These are phyloP conservation scores for Xylariaceae sp. DNA, from an alignment of 2,329 filamentous ascomycete species.

Conservation along the genomic window DNA sequence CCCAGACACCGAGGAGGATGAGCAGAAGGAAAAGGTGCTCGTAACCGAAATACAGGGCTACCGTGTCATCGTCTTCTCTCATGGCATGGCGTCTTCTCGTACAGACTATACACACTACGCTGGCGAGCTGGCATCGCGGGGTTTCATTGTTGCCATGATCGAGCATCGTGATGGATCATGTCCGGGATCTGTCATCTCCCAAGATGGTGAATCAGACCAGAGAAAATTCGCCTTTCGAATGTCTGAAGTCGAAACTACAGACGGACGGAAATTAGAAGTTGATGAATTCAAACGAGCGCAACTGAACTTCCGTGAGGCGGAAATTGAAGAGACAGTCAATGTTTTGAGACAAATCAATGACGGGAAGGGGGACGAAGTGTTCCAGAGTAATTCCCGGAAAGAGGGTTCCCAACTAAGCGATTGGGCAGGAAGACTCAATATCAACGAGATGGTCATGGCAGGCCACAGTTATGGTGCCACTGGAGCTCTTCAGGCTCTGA, in stretches of 20 bases:
- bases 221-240: conserved; percentile 34
- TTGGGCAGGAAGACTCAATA: conserved; percentile 53
- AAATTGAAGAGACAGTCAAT: conserved; percentile 43
- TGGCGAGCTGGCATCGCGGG: conserved; percentile 47
- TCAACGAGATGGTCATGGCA: conserved; percentile 51
- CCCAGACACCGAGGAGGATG: conserved; percentile 21
- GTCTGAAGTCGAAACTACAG: conserved; percentile 34
- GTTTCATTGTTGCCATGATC: conserved; percentile 45
- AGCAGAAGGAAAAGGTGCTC: conserved; percentile 22
- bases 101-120: conserved; percentile 51
- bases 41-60: conserved; percentile 24
- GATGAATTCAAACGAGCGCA: conserved; percentile 42
- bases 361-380: conserved; percentile 34
- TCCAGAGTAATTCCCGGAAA: conserved; percentile 40
- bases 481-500: conserved; percentile 57
- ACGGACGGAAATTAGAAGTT: conserved; percentile 20
- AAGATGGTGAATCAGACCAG: conserved; percentile 27
- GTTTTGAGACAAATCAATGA: conserved; percentile 39
- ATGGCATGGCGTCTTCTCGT: conserved; percentile 47
- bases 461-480: conserved; percentile 67
- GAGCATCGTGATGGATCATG: conserved; percentile 52
- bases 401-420: conserved; percentile 44
- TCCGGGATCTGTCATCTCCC: conserved; percentile 40
- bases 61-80: conserved; percentile 49
- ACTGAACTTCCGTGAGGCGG: conserved; percentile 47